Evolutionary conservation across 2,329 filamentous ascomycete genomes (phyloP).

Genomic region (Madurella mycetomatis): DNA sequence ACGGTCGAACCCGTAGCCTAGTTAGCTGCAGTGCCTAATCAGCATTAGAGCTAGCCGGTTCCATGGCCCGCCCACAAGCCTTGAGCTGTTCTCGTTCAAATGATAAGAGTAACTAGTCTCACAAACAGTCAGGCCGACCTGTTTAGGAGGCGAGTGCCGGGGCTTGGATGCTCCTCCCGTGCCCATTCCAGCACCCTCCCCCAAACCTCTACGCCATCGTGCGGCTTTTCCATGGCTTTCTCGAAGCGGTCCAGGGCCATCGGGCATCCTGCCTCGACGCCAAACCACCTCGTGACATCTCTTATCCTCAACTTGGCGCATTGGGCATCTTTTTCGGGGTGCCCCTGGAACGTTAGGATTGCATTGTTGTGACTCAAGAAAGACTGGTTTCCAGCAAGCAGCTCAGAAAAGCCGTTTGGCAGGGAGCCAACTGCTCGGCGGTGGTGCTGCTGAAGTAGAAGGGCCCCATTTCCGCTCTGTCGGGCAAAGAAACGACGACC

Average conservation of each 20-base stretch:
- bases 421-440: conserved; percentile 34
- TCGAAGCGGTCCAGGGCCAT: conserved; percentile 29
- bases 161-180: conserved; percentile 8
- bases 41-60: no score
- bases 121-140: not conserved
- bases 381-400: conserved; percentile 36
- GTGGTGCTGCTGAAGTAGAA: conserved; percentile 40
- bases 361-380: conserved; percentile 37
- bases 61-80: not conserved
- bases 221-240: conserved; percentile 28
- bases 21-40: no score
- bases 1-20: no score
- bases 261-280: conserved; percentile 30
- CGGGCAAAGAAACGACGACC: conserved; percentile 37
- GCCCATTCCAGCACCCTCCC: conserved; percentile 32
- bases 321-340: conserved; percentile 40
- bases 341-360: conserved; percentile 42
- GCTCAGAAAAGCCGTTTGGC: conserved; percentile 32
- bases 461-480: conserved; percentile 9
- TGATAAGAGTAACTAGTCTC: no score
- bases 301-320: conserved; percentile 37
- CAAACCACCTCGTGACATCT: conserved; percentile 36
- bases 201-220: conserved; percentile 39
- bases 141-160: not conserved
- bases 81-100: not conserved